phyloP scores from a whole-genome alignment of 1,139 yeast genomes.

The Nakaseomyces uthaithaninus region DNA sequence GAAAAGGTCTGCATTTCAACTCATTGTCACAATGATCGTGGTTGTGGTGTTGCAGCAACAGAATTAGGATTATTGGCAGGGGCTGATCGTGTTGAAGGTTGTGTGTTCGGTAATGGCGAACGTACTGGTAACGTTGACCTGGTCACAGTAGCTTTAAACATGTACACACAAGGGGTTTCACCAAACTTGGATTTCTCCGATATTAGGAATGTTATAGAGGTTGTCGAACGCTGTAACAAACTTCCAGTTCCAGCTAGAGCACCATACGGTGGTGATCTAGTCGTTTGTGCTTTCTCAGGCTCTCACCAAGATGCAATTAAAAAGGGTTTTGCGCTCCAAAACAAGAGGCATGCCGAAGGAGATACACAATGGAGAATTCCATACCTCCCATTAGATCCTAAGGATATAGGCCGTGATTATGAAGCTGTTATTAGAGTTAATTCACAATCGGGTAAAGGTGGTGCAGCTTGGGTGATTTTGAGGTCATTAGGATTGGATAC shows the following conservation, averaged over 20 bases:
- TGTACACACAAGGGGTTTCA: constrained; percentile 88
- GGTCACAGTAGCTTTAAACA: constrained; percentile 83
- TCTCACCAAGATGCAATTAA: constrained; percentile 98
- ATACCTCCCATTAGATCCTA: constrained; percentile 91
- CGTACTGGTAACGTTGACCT: constrained; percentile 97
- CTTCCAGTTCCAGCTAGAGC: constrained; percentile 90
- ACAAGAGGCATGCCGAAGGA: constrained; percentile 40
- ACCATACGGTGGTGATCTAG: constrained; percentile 94
- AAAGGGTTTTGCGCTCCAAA: constrained; percentile 74
- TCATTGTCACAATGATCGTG: constrained; percentile 95
- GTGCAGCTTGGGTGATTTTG: constrained; percentile 95
- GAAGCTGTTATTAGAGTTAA: constrained; percentile 97
- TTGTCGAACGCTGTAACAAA: constrained; percentile 90
- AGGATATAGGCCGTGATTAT: constrained; percentile 91
- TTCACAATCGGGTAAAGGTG: constrained; percentile 97
- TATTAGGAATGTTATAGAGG: constrained; percentile 67
- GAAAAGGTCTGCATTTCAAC: constrained; percentile 82
- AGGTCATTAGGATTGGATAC: constrained; percentile 82
- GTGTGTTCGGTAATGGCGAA: constrained; percentile 96
- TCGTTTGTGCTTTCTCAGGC: constrained; percentile 93
- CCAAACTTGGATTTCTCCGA: constrained; percentile 87
- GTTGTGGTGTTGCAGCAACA: constrained; percentile 96
- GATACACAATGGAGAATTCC: constrained; percentile 70
- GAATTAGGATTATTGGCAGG: constrained; percentile 93
- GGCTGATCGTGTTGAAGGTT: constrained; percentile 96